These are phyloP conservation scores for Wickerhamiella nectarea DNA, from an alignment of 805 yeast genomes.

Conservation along the genomic window DNA sequence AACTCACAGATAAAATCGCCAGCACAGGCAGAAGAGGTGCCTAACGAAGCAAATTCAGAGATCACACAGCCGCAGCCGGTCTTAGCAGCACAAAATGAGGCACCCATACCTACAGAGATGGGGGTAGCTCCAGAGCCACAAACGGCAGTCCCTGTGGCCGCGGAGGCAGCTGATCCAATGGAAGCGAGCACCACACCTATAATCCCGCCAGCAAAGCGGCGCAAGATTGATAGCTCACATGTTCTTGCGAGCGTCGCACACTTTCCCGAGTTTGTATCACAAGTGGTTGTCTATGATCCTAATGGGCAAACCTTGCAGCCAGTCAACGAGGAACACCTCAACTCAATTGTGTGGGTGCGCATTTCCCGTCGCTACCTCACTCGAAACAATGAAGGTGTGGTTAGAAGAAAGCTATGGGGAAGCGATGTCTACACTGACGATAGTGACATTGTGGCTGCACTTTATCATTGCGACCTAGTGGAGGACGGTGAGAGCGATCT, in stretches of 20 bases:
- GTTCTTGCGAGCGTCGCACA: conserved; percentile 30
- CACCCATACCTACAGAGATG: no score
- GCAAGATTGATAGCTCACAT: conserved; percentile 29
- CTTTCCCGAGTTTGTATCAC: conserved; percentile 37
- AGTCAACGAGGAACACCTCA: conserved; percentile 23
- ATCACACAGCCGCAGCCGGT: no score
- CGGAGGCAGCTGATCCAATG: not conserved
- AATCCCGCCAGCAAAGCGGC: not conserved
- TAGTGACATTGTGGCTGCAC: conserved; percentile 62
- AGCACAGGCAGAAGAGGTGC: not conserved
- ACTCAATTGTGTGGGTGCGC: conserved; percentile 38
- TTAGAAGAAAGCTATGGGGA: conserved; percentile 66
- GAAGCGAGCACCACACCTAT: no score
- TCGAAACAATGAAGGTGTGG: conserved; percentile 26
- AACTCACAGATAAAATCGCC: not conserved
- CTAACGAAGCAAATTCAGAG: no score
- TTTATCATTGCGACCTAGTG: conserved; percentile 44
- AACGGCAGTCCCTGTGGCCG: no score
- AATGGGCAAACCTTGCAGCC: conserved; percentile 17
- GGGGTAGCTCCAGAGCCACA: no score
- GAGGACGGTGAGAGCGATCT: conserved; percentile 34
- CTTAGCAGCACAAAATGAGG: no score
- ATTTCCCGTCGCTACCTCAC: conserved; percentile 36
- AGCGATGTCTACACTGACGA: conserved; percentile 89
- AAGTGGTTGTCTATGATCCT: conserved; percentile 39